phyloP scores from a whole-genome alignment of 345 rosid species.

The Boechera retrofracta region DNA sequence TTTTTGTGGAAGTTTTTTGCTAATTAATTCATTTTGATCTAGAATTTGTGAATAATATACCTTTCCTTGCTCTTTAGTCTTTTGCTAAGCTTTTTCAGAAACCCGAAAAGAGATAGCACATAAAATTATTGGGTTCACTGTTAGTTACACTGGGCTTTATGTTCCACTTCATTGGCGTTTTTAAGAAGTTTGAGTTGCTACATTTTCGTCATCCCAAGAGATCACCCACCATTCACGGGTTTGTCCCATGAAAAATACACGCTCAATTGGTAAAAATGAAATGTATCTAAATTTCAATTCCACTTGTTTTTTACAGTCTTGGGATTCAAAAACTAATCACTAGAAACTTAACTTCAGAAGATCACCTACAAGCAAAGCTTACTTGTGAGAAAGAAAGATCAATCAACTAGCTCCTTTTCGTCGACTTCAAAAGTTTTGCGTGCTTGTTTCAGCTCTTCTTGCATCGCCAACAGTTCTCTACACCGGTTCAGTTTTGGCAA shows the following conservation, averaged over 20 bases:
- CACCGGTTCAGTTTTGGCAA: constrained; percentile 84
- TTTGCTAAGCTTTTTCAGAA: neutral
- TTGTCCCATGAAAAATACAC: no score
- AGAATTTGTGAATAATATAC: neutral
- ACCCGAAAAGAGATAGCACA: neutral
- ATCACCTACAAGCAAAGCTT: neutral
- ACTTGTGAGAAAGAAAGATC: constrained; percentile 9
- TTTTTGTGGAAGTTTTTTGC: neutral
- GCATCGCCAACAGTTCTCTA: constrained; percentile 84
- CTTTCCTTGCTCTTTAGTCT: neutral
- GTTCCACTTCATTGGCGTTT: no score
- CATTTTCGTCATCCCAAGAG: no score
- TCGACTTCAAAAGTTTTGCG: constrained; percentile 87
- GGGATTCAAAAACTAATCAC: constrained; percentile 1
- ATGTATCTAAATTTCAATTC: neutral
- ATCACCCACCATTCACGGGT: no score
- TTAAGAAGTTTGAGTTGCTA: no score
- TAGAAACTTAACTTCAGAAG: neutral
- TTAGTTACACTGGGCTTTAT: no score
- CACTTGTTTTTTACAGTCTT: neutral
- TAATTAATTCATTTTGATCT: neutral
- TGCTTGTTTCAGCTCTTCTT: constrained; percentile 96
- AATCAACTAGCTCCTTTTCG: constrained; percentile 19
- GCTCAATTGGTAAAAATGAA: neutral
- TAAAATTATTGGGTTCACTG: neutral